Percentiles rank a stretch among this genome's conserved stretches.
Conservation (phyloP, 2,329 filamentous ascomycete genomes). For the Aureobasidium zeae region DNA sequence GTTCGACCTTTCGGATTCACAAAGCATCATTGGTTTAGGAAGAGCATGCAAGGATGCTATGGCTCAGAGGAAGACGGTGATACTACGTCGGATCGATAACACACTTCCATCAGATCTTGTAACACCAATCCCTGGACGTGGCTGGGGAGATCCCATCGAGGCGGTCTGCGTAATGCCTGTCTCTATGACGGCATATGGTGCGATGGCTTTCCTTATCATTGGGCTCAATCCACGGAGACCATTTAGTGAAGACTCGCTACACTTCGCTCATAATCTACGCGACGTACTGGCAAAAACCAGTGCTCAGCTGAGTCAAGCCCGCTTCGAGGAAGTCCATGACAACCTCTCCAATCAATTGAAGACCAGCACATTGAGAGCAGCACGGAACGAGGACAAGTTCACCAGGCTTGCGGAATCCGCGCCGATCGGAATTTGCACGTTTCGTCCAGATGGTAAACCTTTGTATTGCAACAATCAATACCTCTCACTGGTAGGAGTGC, state of each 20-base stretch:
- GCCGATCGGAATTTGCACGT: conserved; percentile 35
- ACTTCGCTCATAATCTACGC: conserved; percentile 30
- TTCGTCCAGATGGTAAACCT: conserved; percentile 28
- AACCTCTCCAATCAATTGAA: conserved; percentile 30
- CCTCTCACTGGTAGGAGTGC: conserved; percentile 28
- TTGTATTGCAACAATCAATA: conserved; percentile 36
- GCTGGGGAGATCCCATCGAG: conserved; percentile 11
- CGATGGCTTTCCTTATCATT: conserved; percentile 33
- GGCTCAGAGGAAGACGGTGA: conserved; percentile 3
- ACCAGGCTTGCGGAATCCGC: conserved; percentile 32
- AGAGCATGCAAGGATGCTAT: conserved; percentile 15
- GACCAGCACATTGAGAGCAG: conserved; percentile 25
- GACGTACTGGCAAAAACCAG: conserved; percentile 33
- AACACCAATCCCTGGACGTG: conserved; percentile 8
- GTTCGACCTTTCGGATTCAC: conserved; percentile 20
- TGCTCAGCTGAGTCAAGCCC: conserved; percentile 31
- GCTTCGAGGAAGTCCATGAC: conserved; percentile 29
- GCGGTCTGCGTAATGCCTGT: conserved; percentile 16
- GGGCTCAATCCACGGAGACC: conserved; percentile 32
- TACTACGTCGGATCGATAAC: conserved; percentile 7
- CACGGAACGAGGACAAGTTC: conserved; percentile 32
- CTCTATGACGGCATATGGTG: conserved; percentile 27
- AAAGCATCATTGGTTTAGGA: conserved; percentile 15
- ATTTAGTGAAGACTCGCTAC: conserved; percentile 32
- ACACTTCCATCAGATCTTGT: conserved; percentile 13